Evolutionary conservation across 306 rosid genomes (phyloP), one percentile per base, ranked within the genome.

Genomic region (Pueraria montana): DNA sequence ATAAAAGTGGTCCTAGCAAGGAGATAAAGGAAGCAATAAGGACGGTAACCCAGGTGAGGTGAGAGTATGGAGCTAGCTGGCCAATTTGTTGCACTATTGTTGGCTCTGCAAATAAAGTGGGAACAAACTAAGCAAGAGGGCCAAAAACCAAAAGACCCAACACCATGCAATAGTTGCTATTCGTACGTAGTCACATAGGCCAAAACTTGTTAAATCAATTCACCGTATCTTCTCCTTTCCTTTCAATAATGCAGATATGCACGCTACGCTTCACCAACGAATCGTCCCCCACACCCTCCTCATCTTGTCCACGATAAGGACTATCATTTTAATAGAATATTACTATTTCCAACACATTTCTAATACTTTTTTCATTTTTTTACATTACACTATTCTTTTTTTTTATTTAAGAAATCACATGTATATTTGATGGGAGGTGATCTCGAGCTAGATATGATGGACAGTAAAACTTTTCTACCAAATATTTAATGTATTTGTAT

Each of bases 201-300:
- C 81, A 73, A 81, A 43, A 64, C 86, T 76, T 82, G 84, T 82
- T 76, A 73, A 84, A 84, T 86, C 87, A 81, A 63, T 69, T 79
- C 84, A 76, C 80, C 80, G 82, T 80, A 76, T 71, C 77, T 83
- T 83, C 83, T 34, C 85, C 68, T 82, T 48, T 73, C 80, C 62
- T 52, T 83, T 76, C 89, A 90, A 90, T 89, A 89, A 89, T 92
- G 68, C 87, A 74, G 67, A 18, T n/a, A n/a, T 55, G 61, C 73
- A 49, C 43, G 27, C 68, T 50, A 43, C 72, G 84, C 53, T 58
- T 42, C 72, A 34, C 20, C 34, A 72, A 81, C 34, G 59, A 84
- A 76, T 87, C 80, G 85, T 30, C 92, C 83, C 83, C 86, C 88
- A 72, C 87, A 40, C 79, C 27, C 46, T n/a, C 40, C 40, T 18